Evolutionary conservation across 2,329 filamentous ascomycete genomes (phyloP), one percentile per base, ranked within the genome.

Genomic region (Beauveria sp.): DNA sequence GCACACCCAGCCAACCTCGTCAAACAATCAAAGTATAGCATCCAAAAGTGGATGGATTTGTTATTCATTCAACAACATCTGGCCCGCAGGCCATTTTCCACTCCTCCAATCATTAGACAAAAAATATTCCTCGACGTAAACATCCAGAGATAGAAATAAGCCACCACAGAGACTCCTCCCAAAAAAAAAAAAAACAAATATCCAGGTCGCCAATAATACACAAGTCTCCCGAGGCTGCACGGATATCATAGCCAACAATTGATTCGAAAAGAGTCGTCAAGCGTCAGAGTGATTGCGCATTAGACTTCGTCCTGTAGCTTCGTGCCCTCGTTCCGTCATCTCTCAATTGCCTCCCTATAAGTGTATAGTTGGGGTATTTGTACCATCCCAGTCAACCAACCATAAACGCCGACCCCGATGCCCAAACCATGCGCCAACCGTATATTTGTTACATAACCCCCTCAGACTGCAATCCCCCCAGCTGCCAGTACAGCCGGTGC

Each of bases 401-500:
- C 61, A 63, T 40, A 62, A 61, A 61, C 59, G 59, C 59, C 59
- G 20, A 30, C 59, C 14, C 28, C 40, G 46, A 51, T 52, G 46
- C 37, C 54, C 37, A 50, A 52, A 44, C 28, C 59, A 46, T 61
- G 53, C 59, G 59, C 59, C 59, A 40, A 24, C 46, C 53, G 16
- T 44, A 47, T 53, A 52, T 30, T 37, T 44, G 20, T 57, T 61
- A 52, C 44, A 56, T 51, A 10, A 10, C 12, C 46, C 41, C 48
- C 61, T 43, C 46, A 60, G 52, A 62, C 66, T n/a, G 66, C 60
- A 40, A 75, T 64, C 24, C 72, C 75, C 30, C 69, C 55, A 18
- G 66, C 71, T 24, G 66, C 63, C 55, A 71, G 74, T 64, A 77
- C 66, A 34, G 65, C 67, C 59, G 76, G 70, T 28, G 68, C 70